Evolutionary conservation across 345 rosid species (phyloP), one percentile per base, ranked within the genome.

Genomic region (Iberis pinnata): DNA sequence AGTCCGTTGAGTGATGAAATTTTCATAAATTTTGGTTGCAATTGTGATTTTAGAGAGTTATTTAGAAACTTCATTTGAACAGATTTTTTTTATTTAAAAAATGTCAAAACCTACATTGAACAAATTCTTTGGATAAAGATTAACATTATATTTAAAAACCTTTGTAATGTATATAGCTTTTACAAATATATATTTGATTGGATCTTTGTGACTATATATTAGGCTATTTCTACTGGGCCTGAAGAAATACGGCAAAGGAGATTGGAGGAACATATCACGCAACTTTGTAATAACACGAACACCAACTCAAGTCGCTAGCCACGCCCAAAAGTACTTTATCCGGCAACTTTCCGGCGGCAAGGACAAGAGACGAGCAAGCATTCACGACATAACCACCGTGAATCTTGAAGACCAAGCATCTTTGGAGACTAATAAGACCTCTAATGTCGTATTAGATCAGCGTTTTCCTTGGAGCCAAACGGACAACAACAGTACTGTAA

Each of bases 241-340:
- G 25, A 82, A 83, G 71, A 92, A 83, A 74, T 85, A 85, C 59
- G 98, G 98, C 9, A 92, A 92, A 71, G 98, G 98, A 45, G 98
- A 92, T 68, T 92, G 98, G 98, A 81, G 98, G 56, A 88, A 85
- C 38, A 92, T 92, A 52, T 92, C 98, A 2, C 73, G 98, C 16
- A 76, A 88, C 56, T 88, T 83, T 22, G 98, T 92, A 75, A 81
- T 79, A 10, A 77, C 84, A 4, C 60, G 98, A 53, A 92, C 98
- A 12, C 97, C 98, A 6, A 92, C 98, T 38, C 97, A 92, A 74
- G 98, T 92, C 12, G 98, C 98, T 8, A 92, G 98, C 45, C 98
- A 92, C 72, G 98, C 98, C 19, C 98, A 88, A 38, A 92, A 92
- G 64, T 92, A 88, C 65, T 92, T 85, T 71, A 88, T 88, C 65